Conservation (phyloP, 2,329 filamentous ascomycete genomes). For the Clathrospora elynae region DNA sequence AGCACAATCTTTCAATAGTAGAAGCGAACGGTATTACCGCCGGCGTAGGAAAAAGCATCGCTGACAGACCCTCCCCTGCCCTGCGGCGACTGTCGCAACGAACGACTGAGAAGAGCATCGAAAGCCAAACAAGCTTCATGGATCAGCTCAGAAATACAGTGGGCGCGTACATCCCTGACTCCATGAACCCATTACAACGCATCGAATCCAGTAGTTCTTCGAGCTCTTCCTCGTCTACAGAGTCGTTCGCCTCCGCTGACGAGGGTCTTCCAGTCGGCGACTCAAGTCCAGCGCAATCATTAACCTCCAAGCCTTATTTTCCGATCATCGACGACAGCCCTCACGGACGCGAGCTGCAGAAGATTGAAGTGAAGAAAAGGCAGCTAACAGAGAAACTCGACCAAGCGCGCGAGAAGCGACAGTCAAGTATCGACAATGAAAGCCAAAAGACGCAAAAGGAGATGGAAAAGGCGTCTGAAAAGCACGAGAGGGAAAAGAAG, state of each 20-base stretch:
- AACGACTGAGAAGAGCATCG: slow-evolving; percentile 12
- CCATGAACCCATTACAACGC: slow-evolving; percentile 36
- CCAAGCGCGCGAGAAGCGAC: slow-evolving; percentile 61
- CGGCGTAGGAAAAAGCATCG: slow-evolving; percentile 47
- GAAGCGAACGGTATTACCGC: slow-evolving; percentile 45
- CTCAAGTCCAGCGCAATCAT: slow-evolving; percentile 34
- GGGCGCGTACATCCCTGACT: slow-evolving; percentile 26
- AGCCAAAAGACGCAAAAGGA: slow-evolving; percentile 54
- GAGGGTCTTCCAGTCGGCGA: slow-evolving; percentile 34
- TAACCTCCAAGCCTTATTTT: slow-evolving; percentile 32
- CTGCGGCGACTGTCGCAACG: slow-evolving; percentile 30
- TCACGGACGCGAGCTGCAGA: slow-evolving; percentile 62
- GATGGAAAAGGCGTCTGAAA: slow-evolving; percentile 65
- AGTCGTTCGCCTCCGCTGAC: slow-evolving; percentile 52
- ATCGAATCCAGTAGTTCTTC: slow-evolving; percentile 36
- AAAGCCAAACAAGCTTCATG: slow-evolving; percentile 17
- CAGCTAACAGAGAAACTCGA: slow-evolving; percentile 66
- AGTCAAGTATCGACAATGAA: slow-evolving; percentile 29
- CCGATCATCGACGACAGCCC: slow-evolving; percentile 20
- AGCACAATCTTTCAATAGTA: slow-evolving; percentile 33
- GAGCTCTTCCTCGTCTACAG: slow-evolving; percentile 30
- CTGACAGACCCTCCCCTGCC: slow-evolving; percentile 32
- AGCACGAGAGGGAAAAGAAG: slow-evolving; percentile 62
- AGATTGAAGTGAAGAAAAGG: slow-evolving; percentile 62
- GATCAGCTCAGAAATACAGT: slow-evolving; percentile 19